phyloP scores from a whole-genome alignment of 768 basidiomycete genomes.

The Leccinellum albellum region DNA sequence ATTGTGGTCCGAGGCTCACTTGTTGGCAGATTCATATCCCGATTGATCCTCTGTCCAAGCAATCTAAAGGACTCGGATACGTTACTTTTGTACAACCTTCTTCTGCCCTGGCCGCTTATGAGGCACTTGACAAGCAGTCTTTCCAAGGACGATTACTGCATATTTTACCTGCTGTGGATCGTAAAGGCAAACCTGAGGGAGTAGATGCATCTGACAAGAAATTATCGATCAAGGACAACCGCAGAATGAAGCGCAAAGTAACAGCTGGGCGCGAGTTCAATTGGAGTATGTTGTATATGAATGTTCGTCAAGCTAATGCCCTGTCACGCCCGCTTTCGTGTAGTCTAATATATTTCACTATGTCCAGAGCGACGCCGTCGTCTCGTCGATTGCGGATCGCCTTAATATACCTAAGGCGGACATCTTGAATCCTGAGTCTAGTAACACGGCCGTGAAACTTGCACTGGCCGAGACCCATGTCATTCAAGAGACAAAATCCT shows the following conservation, averaged over 20 bases:
- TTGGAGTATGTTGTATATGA: conserved; percentile 96
- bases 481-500: conserved; percentile 90
- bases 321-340: conserved; percentile 14
- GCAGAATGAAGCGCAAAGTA: conserved; percentile 57
- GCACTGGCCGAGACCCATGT: conserved; percentile 96
- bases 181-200: conserved; percentile 44
- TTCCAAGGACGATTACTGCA: conserved; percentile 93
- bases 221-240: conserved; percentile 57
- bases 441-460: conserved; percentile 86
- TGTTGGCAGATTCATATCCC: conserved; percentile 54
- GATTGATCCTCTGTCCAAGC: conserved; percentile 41
- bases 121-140: conserved; percentile 72
- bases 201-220: conserved; percentile 42
- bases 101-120: conserved; percentile 66
- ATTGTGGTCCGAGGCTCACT: background rate
- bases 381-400: conserved; percentile 83
- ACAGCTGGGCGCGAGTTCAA: conserved; percentile 78
- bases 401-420: conserved; percentile 85
- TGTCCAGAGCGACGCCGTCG: conserved; percentile 87
- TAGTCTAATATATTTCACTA: conserved; percentile 19
- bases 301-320: conserved; percentile 57
- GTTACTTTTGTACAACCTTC: conserved; percentile 45
- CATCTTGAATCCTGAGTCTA: conserved; percentile 80
- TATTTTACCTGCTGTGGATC: conserved; percentile 79
- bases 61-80: conserved; percentile 61